Percentiles rank a stretch among this genome's conserved stretches.
These are phyloP conservation scores for Metschnikowia vanudenii DNA, from an alignment of 805 yeast species.

Conservation along the genomic window DNA sequence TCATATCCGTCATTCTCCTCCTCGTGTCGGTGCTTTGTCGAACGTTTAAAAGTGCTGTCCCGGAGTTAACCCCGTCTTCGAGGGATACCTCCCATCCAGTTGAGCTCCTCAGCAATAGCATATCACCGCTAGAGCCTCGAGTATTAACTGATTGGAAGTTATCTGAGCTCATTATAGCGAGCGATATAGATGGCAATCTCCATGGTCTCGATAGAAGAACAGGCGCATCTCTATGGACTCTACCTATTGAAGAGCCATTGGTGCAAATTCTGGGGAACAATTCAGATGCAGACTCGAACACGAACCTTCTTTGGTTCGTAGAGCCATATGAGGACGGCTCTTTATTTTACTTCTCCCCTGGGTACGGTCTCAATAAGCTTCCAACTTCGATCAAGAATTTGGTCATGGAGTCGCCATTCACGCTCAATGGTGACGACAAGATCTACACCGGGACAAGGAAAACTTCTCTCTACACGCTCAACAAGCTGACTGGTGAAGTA, in stretches of 20 bases:
- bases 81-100: conserved; percentile 1
- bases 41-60: not conserved
- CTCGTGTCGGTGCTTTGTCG: conserved; percentile 1
- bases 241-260: conserved; percentile 63
- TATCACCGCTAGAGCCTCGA: conserved; percentile 38
- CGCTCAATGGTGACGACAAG: conserved; percentile 70
- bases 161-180: conserved; percentile 60
- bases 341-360: conserved; percentile 74
- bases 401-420: conserved; percentile 82
- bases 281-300: conserved; percentile 14
- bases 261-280: conserved; percentile 39
- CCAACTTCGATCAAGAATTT: conserved; percentile 79
- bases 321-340: conserved; percentile 89
- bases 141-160: conserved; percentile 48
- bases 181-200: conserved; percentile 84
- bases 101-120: conserved; percentile 14
- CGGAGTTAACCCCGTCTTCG: conserved; percentile 1
- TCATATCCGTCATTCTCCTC: not conserved
- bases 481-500: conserved; percentile 72
- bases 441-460: conserved; percentile 83
- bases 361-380: conserved; percentile 71
- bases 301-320: conserved; percentile 69
- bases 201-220: conserved; percentile 76
- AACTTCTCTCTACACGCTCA: conserved; percentile 72
- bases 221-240: conserved; percentile 76